Base-by-base conservation (phyloP, 495 filamentous ascomycete genomes). In the Daldinia decipiens region DNA sequence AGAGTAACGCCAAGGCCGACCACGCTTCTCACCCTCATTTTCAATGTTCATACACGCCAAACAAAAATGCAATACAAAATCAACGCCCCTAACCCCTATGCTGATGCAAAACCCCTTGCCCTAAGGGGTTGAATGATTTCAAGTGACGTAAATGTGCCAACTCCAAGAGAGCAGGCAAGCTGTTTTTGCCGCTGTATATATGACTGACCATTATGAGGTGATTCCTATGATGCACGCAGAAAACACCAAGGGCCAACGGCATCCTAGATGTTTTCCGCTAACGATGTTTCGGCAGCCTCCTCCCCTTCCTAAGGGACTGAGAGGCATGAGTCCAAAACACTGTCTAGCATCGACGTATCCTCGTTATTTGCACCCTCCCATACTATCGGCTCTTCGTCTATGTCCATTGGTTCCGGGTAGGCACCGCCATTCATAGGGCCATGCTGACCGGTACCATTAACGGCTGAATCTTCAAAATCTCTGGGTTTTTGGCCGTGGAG, bases 301-400 rank as follows among this genome's bases (percentile, higher is more conserved):
- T 57, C 53, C 31, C 34, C n/a, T 36, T 65, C 6, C 65, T 73
- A 76, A 39, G 73, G 43, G 38, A 79, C 79, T 2, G 80, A 79
- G 59, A 85, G 68, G 36, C 79, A 79, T 5, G 81, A 83, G 70
- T 97, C 94, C 62, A 98, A 79, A 51, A 95, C 81, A 24, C 80
- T 82, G 68, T 90, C 87, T 67, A 98, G 79, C 27, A 88, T 84
- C 52, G 86, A 82, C 31, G 84, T 82, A 72, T 95, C 92, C 31
- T 81, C 78, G 3, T 75, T 58, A 15, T 84, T 85, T 27, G 86
- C 89, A 5, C 93, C 94, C 68, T 92, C 90, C 94, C 94, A 97
- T 5, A 82, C 82, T 60, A 79, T 86, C 19, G 89, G 86, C 5
- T 84, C 84, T 29, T 85, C 86, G 63, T 93, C 90, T 57, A 90